Conservation (phyloP, 2,329 filamentous ascomycete genomes). For the Pseudogymnoascus sp. region DNA sequence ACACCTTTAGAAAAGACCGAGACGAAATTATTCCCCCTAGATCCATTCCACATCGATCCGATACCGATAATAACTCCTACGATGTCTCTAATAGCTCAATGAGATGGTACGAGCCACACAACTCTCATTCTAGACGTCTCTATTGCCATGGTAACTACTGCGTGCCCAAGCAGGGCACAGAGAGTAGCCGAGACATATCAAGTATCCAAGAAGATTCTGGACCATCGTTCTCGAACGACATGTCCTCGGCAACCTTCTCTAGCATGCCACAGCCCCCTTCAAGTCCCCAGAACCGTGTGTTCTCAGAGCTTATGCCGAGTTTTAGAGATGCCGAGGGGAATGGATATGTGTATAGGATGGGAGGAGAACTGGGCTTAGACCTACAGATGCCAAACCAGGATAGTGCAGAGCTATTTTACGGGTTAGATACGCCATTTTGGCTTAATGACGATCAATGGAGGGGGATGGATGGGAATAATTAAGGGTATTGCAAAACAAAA, state of each 20-base stretch:
- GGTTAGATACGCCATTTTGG: constrained; percentile 10
- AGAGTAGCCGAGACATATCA: not conserved
- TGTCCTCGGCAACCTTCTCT: not conserved
- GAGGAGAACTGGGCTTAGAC: not conserved
- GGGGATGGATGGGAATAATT: not conserved
- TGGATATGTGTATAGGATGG: constrained; percentile 2
- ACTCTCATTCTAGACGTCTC: not conserved
- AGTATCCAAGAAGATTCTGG: not conserved
- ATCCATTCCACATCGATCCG: not conserved
- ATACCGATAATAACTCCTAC: not conserved
- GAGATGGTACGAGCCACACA: not conserved
- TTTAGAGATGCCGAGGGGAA: not conserved
- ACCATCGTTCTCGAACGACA: not conserved
- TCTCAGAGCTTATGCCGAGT: not conserved
- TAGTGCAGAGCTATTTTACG: constrained; percentile 2
- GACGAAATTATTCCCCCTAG: not conserved
- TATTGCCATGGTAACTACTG: not conserved
- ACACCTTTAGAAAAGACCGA: not conserved
- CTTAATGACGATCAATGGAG: constrained; percentile 9
- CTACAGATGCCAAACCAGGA: constrained; percentile 7
- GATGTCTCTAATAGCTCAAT: not conserved
- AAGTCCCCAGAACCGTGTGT: not conserved
- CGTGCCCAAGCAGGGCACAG: not conserved
- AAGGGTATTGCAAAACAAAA: not conserved
- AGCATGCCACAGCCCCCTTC: not conserved